These are phyloP conservation scores for Emergomyces pasteurianus DNA, from an alignment of 2,329 filamentous ascomycete genomes.

Conservation along the genomic window DNA sequence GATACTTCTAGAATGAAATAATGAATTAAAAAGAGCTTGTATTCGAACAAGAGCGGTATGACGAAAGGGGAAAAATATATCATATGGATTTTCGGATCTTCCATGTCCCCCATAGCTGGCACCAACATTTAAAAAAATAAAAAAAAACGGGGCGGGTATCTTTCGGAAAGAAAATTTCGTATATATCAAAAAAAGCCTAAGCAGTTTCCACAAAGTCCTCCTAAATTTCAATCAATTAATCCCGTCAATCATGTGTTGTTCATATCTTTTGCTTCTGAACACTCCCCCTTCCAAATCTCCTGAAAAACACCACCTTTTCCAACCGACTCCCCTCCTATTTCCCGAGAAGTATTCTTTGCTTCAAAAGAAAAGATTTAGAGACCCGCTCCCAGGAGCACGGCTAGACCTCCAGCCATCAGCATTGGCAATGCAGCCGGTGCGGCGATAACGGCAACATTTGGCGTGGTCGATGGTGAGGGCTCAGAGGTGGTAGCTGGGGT, in stretches of 20 bases:
- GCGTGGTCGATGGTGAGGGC: slow-evolving; percentile 4
- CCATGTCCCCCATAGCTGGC: neutral
- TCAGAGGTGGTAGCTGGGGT: slow-evolving; percentile 1
- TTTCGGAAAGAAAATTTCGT: neutral
- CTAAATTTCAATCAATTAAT: neutral
- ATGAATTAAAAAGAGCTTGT: neutral
- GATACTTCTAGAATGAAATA: neutral
- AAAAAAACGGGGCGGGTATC: neutral
- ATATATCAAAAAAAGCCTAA: neutral
- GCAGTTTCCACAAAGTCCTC: neutral
- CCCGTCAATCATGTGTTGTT: neutral
- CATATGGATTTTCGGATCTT: neutral
- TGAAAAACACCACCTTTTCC: no score
- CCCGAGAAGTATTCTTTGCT: slow-evolving; percentile 8
- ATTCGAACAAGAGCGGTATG: neutral
- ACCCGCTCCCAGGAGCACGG: slow-evolving; percentile 23
- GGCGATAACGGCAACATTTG: slow-evolving; percentile 10
- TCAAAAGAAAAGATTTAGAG: slow-evolving; percentile 19
- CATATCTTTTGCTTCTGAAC: neutral
- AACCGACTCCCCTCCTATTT: slow-evolving; percentile 12
- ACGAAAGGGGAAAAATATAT: neutral
- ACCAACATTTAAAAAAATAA: neutral
- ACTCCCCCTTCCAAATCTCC: neutral
- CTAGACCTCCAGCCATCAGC: slow-evolving; percentile 27
- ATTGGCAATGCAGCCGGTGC: slow-evolving; percentile 15